Evolutionary conservation across 2,329 filamentous ascomycete genomes (phyloP).

Genomic region (Tolypocladium cylindrosporum): DNA sequence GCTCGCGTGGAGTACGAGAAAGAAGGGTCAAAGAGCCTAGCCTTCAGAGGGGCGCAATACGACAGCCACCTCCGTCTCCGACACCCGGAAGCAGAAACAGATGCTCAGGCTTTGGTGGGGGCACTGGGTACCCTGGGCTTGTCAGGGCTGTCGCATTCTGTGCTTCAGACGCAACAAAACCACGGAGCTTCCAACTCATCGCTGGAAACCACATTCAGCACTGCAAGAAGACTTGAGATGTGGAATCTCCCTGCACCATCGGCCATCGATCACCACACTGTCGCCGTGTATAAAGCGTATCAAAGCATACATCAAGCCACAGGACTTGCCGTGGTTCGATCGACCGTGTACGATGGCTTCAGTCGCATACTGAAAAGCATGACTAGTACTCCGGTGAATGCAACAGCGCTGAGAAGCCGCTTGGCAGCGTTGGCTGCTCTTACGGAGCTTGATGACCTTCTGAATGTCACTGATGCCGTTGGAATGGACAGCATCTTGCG

Average conservation of each 20-base stretch:
- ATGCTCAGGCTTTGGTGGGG: slow-evolving; percentile 61
- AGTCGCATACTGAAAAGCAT: slow-evolving; percentile 49
- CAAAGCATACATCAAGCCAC: slow-evolving; percentile 64
- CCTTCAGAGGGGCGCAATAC: slow-evolving; percentile 84
- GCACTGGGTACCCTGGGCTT: slow-evolving; percentile 74
- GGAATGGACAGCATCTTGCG: slow-evolving; percentile 53
- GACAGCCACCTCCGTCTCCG: slow-evolving; percentile 68
- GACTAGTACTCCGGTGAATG: slow-evolving; percentile 36
- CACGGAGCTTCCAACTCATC: slow-evolving; percentile 46
- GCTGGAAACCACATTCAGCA: slow-evolving; percentile 65
- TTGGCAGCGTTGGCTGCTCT: slow-evolving; percentile 60
- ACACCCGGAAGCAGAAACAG: slow-evolving; percentile 43
- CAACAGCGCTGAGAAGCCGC: slow-evolving; percentile 41
- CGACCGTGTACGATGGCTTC: slow-evolving; percentile 54
- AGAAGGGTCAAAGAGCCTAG: slow-evolving; percentile 75
- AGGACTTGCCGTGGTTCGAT: slow-evolving; percentile 41
- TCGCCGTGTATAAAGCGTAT: slow-evolving; percentile 69
- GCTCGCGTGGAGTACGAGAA: slow-evolving; percentile 81
- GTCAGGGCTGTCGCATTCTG: slow-evolving; percentile 72
- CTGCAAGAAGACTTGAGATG: slow-evolving; percentile 73
- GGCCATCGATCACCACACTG: slow-evolving; percentile 50
- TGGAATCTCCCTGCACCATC: slow-evolving; percentile 81
- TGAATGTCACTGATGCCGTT: slow-evolving; percentile 48
- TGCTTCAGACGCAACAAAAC: slow-evolving; percentile 59
- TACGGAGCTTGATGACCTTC: slow-evolving; percentile 70